These are phyloP conservation scores for Aspergillus fischeri DNA, from an alignment of 2,329 filamentous ascomycete species.

Conservation along the genomic window DNA sequence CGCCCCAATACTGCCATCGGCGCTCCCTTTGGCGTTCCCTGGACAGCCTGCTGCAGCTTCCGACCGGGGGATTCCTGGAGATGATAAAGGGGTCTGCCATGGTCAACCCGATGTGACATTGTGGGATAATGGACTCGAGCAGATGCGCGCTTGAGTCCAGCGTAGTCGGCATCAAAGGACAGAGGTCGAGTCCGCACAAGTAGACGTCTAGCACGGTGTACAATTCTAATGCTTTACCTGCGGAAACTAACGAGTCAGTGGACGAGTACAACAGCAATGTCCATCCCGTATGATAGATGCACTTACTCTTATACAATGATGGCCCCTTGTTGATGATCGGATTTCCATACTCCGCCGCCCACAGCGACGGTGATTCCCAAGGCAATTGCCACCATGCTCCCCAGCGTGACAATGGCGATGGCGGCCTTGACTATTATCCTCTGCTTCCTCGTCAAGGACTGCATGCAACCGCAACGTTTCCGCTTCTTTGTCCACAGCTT, in stretches of 20 bases:
- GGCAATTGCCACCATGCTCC: slow-evolving; percentile 43
- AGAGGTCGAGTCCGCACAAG: not conserved
- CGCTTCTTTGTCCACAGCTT: slow-evolving; percentile 34
- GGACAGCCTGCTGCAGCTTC: not conserved
- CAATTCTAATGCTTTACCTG: no score
- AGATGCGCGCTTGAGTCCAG: not conserved
- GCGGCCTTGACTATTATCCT: slow-evolving; percentile 36
- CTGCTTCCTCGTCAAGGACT: slow-evolving; percentile 32
- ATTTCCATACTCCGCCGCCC: slow-evolving; percentile 43
- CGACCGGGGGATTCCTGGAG: not conserved
- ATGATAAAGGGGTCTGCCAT: not conserved
- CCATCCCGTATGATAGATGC: not conserved
- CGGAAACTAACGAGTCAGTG: not conserved
- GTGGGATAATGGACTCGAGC: not conserved
- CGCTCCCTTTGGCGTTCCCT: no score
- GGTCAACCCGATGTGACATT: not conserved
- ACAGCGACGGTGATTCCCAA: slow-evolving; percentile 43
- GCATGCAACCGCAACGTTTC: slow-evolving; percentile 31
- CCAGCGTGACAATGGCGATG: slow-evolving; percentile 40
- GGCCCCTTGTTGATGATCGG: slow-evolving; percentile 25
- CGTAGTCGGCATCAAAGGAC: not conserved
- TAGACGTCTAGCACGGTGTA: not conserved
- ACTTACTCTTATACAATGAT: slow-evolving; percentile 14
- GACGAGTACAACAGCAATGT: not conserved
- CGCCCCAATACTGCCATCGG: no score